Percentiles rank a stretch among this genome's conserved stretches.
Conservation (phyloP, 2,329 filamentous ascomycete species). For the Aplosporella prunicola region DNA sequence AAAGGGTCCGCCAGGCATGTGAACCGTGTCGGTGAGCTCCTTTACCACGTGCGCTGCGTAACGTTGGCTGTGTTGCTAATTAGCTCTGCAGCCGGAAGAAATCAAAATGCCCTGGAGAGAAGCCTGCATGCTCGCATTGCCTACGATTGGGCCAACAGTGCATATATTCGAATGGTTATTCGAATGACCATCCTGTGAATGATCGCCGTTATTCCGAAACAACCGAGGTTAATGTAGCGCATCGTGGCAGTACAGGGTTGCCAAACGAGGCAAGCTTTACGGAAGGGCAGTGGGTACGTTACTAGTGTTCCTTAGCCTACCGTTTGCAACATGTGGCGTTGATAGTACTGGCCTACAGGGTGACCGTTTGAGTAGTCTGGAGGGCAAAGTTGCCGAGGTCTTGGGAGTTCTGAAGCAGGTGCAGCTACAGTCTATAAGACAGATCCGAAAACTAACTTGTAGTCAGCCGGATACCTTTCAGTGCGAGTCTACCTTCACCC, state of each 20-base stretch:
- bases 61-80: conserved; percentile 10
- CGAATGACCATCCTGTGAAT: no score
- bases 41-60: background rate
- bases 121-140: conserved; percentile 42
- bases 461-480: conserved; percentile 6
- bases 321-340: no score
- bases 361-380: conserved; percentile 4
- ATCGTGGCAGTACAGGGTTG: no score
- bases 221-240: no score
- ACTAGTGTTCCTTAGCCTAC: no score
- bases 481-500: conserved; percentile 1
- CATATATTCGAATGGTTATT: no score
- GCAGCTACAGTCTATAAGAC: no score
- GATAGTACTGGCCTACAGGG: no score
- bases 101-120: conserved; percentile 42
- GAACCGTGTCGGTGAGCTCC: conserved; percentile 28
- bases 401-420: conserved; percentile 3
- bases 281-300: no score
- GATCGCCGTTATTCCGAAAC: no score
- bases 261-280: no score
- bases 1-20: conserved; percentile 21
- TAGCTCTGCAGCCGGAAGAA: conserved; percentile 38
- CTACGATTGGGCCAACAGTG: conserved; percentile 40
- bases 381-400: conserved; percentile 6
- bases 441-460: no score